Percentiles rank a stretch among this genome's conserved stretches.
These are phyloP conservation scores for Fistulinella cinereoalba DNA, from an alignment of 1,284 basidiomycete genomes.

Conservation along the genomic window DNA sequence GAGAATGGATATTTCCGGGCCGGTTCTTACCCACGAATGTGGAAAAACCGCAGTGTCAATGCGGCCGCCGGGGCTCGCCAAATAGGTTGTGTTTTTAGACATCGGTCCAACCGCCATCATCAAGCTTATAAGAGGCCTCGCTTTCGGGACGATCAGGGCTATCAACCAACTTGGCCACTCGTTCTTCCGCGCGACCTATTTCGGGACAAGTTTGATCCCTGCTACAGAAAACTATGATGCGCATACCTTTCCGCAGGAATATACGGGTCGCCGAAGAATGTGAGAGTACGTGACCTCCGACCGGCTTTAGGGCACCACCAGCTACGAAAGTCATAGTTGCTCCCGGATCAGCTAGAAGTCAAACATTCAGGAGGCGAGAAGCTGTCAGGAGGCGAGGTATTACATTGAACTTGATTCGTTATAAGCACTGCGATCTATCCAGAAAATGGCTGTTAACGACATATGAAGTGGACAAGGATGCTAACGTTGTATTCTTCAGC, in stretches of 20 bases:
- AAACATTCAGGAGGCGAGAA: conserved; percentile 4
- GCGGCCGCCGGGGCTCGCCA: neutral
- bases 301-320: conserved; percentile 82
- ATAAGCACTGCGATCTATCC: conserved; percentile 78
- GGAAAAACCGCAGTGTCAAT: neutral
- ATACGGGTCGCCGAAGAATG: conserved; percentile 84
- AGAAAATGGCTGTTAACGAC: conserved; percentile 23
- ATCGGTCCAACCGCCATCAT: conserved; percentile 83
- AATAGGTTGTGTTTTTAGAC: conserved; percentile 40
- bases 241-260: conserved; percentile 82
- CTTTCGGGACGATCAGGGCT: conserved; percentile 90
- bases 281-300: conserved; percentile 84
- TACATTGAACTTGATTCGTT: conserved; percentile 91
- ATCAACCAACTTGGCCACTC: conserved; percentile 93
- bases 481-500: conserved; percentile 84
- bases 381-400: neutral
- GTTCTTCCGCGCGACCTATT: conserved; percentile 86
- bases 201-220: neutral
- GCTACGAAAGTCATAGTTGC: conserved; percentile 94
- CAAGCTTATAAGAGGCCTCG: conserved; percentile 88
- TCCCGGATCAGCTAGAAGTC: conserved; percentile 76
- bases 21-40: neutral
- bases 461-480: conserved; percentile 3
- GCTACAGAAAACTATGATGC: conserved; percentile 5
- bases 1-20: neutral